Evolutionary conservation across 2,329 filamentous ascomycete genomes (phyloP).

Genomic region (Helminthosporium solani): DNA sequence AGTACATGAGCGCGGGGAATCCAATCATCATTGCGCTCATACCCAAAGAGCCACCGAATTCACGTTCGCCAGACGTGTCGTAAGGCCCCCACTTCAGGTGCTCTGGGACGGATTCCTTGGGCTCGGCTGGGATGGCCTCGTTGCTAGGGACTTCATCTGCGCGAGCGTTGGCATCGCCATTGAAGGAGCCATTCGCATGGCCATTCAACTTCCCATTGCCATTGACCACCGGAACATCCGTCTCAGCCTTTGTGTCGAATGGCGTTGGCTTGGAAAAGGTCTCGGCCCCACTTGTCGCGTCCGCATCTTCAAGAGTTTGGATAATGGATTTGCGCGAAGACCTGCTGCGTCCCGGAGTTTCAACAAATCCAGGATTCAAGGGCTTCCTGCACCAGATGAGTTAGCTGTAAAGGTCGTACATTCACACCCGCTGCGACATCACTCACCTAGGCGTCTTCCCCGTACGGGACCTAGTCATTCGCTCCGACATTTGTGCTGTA

Average conservation of each 20-base stretch:
- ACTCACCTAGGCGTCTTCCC: conserved; percentile 52
- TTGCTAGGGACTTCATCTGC: conserved; percentile 23
- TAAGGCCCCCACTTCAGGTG: conserved; percentile 33
- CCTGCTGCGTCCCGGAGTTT: conserved; percentile 49
- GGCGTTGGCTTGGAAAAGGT: conserved; percentile 16
- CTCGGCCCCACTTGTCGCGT: conserved; percentile 41
- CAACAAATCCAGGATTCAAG: conserved; percentile 49
- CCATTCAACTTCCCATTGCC: conserved; percentile 14
- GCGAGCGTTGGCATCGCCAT: conserved; percentile 40
- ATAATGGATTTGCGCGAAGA: conserved; percentile 47
- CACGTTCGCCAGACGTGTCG: conserved; percentile 57
- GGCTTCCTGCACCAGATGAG: conserved; percentile 36
- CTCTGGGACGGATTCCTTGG: conserved; percentile 34
- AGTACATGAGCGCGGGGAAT: conserved; percentile 96
- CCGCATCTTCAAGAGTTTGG: conserved; percentile 21
- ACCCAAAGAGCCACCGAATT: conserved; percentile 87
- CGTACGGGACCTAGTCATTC: conserved; percentile 50
- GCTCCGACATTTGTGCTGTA: conserved; percentile 34
- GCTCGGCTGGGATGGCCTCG: conserved; percentile 25
- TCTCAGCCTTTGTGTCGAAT: conserved; percentile 4
- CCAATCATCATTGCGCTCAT: conserved; percentile 82
- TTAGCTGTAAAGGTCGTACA: conserved; percentile 19
- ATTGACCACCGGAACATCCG: conserved; percentile 3
- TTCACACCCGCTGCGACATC: background rate
- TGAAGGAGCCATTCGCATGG: conserved; percentile 23